Conservation (phyloP, 805 yeast genomes). For the Brettanomyces nanus region DNA sequence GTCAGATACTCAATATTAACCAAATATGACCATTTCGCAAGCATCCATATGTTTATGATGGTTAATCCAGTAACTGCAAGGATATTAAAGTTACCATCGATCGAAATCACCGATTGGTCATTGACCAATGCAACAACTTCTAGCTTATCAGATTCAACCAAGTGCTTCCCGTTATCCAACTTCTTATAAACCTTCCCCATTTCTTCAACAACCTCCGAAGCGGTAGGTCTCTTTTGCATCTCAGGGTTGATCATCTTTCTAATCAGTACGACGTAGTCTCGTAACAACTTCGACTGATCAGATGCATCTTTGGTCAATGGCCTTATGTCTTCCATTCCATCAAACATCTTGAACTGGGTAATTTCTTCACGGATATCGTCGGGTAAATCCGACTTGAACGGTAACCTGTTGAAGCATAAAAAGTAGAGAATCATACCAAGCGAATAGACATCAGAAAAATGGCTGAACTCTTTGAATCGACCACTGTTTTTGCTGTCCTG, state of each 20-base stretch:
- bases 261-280: slow-evolving; percentile 26
- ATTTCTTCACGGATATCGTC: slow-evolving; percentile 20
- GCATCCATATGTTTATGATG: slow-evolving; percentile 11
- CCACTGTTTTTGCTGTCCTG: too few relatives aligned
- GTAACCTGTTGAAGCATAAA: slow-evolving; percentile 63
- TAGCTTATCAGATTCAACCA: not conserved
- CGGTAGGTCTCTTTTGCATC: slow-evolving; percentile 34
- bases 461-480: slow-evolving; percentile 48
- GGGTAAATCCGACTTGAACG: slow-evolving; percentile 36
- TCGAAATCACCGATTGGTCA: too few relatives aligned
- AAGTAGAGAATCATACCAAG: slow-evolving; percentile 77
- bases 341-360: slow-evolving; percentile 12
- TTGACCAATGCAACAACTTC: slow-evolving; percentile 18
- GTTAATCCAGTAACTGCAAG: not conserved
- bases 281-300: slow-evolving; percentile 26
- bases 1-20: slow-evolving; percentile 5
- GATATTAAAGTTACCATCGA: too few relatives aligned
- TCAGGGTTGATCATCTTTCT: slow-evolving; percentile 18
- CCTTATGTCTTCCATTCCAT: slow-evolving; percentile 14
- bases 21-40: slow-evolving; percentile 1
- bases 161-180: slow-evolving; percentile 1
- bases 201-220: slow-evolving; percentile 29
- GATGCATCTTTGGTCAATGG: not conserved
- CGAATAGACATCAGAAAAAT: slow-evolving; percentile 72
- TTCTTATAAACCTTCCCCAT: slow-evolving; percentile 12